phyloP scores from a whole-genome alignment of 352 stramenopile species.

The Phytophthora tentaculata region DNA sequence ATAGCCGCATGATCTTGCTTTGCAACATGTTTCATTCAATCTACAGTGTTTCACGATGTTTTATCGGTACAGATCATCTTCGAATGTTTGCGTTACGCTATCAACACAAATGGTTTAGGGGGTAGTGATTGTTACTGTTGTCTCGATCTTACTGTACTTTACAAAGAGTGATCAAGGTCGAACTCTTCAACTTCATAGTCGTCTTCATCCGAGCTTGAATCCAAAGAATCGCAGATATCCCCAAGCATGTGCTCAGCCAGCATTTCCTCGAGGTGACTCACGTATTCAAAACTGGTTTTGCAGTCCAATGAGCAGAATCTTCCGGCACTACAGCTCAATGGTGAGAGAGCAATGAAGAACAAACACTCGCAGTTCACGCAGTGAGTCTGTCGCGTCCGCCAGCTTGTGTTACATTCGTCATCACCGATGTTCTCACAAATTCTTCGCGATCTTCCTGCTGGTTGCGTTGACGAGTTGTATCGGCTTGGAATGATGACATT shows the following conservation, averaged over 20 bases:
- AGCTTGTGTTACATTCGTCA: slow-evolving; percentile 3
- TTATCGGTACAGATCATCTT: no score
- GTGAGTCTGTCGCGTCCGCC: slow-evolving; percentile 24
- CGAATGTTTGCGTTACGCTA: no score
- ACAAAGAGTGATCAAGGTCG: slow-evolving; percentile 11
- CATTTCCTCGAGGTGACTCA: slow-evolving; percentile 28
- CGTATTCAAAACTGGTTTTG: slow-evolving; percentile 46
- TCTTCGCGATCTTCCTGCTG: background rate
- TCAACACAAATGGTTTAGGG: no score
- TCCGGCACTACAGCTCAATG: slow-evolving; percentile 1
- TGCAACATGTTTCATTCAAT: background rate
- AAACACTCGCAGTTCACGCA: slow-evolving; percentile 35
- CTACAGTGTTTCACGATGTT: no score
- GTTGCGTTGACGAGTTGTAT: background rate
- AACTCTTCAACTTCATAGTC: slow-evolving; percentile 9
- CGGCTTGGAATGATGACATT: slow-evolving; percentile 15
- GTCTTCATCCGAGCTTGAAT: slow-evolving; percentile 22
- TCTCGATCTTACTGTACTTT: no score
- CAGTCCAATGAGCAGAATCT: slow-evolving; percentile 57
- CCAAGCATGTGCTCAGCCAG: slow-evolving; percentile 37
- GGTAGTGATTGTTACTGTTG: no score
- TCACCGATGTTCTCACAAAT: background rate
- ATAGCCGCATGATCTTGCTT: background rate
- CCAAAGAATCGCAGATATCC: slow-evolving; percentile 4
- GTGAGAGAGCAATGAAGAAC: slow-evolving; percentile 34